Evolutionary conservation across 2,329 filamentous ascomycete genomes (phyloP), one percentile per base, ranked within the genome.

Genomic region (Fusarium lateritium): DNA sequence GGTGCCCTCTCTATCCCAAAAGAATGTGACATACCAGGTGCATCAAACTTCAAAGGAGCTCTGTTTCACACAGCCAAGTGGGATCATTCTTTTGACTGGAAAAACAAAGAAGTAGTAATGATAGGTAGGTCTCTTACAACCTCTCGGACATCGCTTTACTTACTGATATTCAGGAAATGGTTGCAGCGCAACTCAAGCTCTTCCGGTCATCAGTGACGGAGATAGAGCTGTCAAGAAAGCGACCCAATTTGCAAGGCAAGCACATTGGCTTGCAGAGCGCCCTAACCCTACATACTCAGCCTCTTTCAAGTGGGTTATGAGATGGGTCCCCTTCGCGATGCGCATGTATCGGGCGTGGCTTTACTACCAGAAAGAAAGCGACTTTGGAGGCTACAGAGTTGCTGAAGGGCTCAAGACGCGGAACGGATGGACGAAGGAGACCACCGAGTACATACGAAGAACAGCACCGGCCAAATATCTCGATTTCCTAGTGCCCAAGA

Each of bases 241-340:
- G 22, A 82, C 79, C 0, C 84, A 86, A 49, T 85, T 86, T 65
- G 80, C 76, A n/a, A 81, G 83, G 10, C 83, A 85, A 73, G 76
- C 84, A 6, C 85, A 86, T 61, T 86, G 82, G 76, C 76, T 86
- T 1, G 36, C 65, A 1, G 67, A 75, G 13, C 69, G 71, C 2
- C 65, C 62, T 9, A 76, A 76, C 13, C 62, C 70, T 2, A 46
- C 42, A 6, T 75, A 76, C 42, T 73, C 75, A 0, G 3, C 28
- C 40, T 39, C 51, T 24, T 77, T 72, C 61, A 76, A 57, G 31
- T 72, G 47, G 70, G 52, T 28, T 2, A 76, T 68, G 73, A 73
- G 39, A 61, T 75, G 62, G 64, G 38, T 71, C 53, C 75, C 75
- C 2, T 33, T 74, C 0, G 66, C 55, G 0, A 73, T 74, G 69